A percentile compares a stretch with the other conserved stretches of the same genome.
These are phyloP conservation scores for Rhizopogon vesiculosus DNA, from an alignment of 768 basidiomycete genomes.

Conservation along the genomic window DNA sequence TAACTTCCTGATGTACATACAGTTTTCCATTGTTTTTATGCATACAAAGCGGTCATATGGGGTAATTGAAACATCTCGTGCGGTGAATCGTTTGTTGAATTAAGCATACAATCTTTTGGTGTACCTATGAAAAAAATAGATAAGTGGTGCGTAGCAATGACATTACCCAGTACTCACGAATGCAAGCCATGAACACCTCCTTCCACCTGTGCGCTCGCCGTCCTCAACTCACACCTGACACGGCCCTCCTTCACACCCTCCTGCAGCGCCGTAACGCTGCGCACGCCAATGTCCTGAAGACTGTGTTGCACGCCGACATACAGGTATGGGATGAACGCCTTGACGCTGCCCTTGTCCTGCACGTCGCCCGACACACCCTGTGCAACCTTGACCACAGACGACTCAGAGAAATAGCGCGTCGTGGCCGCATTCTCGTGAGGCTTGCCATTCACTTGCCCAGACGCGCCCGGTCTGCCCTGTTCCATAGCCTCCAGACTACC, in stretches of 20 bases:
- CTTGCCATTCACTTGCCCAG: constrained; percentile 16
- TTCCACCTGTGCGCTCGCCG: constrained; percentile 92
- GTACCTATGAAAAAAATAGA: constrained; percentile 33
- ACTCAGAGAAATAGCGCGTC: constrained; percentile 56
- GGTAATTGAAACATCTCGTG: neutral
- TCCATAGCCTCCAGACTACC: constrained; percentile 95
- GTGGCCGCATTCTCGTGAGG: constrained; percentile 89
- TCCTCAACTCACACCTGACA: constrained; percentile 89
- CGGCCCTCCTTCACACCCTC: constrained; percentile 57
- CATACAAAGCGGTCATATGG: neutral
- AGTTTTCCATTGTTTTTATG: neutral
- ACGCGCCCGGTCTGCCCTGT: constrained; percentile 48
- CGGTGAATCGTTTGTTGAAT: neutral
- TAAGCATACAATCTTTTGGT: constrained; percentile 53
- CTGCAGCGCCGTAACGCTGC: constrained; percentile 60
- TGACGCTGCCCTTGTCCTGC: constrained; percentile 94
- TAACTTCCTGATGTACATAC: neutral
- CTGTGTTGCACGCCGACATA: constrained; percentile 86
- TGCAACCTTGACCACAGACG: constrained; percentile 89
- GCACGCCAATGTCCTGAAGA: constrained; percentile 88
- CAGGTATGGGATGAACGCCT: constrained; percentile 87
- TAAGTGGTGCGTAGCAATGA: neutral
- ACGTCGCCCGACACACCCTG: constrained; percentile 97
- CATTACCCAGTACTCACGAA: constrained; percentile 57
- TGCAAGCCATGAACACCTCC: constrained; percentile 95